A percentile compares a stretch with the other conserved stretches of the same genome.
Evolutionary conservation across 208 protist species (phyloP).

Genomic region (Leishmania guyanensis): DNA sequence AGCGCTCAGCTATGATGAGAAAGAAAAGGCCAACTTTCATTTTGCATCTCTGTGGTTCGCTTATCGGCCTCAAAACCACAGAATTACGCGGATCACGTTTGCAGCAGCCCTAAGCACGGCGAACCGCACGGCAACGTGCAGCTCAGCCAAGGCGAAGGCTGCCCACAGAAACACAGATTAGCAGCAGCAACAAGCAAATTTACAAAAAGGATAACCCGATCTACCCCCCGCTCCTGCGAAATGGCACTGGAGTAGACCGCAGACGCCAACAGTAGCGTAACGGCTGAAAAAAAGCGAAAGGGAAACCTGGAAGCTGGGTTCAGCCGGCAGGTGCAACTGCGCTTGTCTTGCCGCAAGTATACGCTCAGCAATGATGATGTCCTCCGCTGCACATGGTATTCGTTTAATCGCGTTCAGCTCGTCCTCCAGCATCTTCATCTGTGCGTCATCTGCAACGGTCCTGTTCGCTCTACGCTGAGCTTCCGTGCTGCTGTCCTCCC

Average conservation of each 20-base stretch:
- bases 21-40: too few species aligned
- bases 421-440: not conserved
- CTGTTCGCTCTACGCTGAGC: not conserved
- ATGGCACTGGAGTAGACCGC: not conserved
- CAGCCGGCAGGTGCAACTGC: too few species aligned
- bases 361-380: conserved; percentile 27
- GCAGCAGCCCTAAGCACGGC: not conserved
- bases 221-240: not conserved
- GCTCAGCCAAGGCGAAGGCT: not conserved
- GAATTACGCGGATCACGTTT: too few species aligned
- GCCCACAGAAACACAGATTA: too few species aligned
- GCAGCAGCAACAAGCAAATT: not conserved
- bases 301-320: not conserved
- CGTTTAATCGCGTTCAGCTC: not conserved
- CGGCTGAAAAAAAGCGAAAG: not conserved
- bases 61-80: too few species aligned
- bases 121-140: not conserved
- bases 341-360: not conserved
- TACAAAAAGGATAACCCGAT: not conserved
- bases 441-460: not conserved
- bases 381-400: conserved; percentile 15
- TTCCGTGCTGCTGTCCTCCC: not conserved
- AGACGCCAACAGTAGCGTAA: not conserved
- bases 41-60: too few species aligned
- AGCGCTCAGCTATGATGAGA: too few species aligned